phyloP scores from a whole-genome alignment of 163 green algal species.

The Smithsoniella earleae region DNA sequence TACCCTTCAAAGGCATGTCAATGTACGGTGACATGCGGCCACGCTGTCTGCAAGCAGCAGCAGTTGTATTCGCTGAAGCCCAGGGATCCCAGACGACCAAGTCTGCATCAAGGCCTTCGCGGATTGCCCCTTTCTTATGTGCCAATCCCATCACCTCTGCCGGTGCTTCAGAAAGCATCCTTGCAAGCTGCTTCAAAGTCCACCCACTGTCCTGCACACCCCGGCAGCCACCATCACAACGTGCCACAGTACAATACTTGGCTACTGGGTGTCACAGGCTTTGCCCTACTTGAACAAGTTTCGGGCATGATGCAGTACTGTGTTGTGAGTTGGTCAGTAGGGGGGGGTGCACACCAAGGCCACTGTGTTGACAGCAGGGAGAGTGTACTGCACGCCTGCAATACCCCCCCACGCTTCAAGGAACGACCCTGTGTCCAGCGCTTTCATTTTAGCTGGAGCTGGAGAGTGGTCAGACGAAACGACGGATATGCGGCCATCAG shows the following conservation, averaged over 20 bases:
- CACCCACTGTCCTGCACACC: conserved; percentile 33
- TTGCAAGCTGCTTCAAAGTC: conserved; percentile 37
- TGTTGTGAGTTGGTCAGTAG: too few relatives aligned
- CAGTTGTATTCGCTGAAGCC: conserved; percentile 50
- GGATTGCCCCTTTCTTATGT: conserved; percentile 57
- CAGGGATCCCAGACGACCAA: conserved; percentile 79
- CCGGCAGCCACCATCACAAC: conserved; percentile 42
- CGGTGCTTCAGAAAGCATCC: conserved; percentile 49
- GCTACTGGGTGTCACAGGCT: not conserved
- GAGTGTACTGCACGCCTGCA: conserved; percentile 71
- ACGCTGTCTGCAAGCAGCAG: conserved; percentile 41
- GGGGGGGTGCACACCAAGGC: conserved; percentile 19
- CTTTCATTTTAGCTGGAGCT: conserved; percentile 60
- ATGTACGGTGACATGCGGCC: conserved; percentile 62
- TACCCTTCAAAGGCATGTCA: conserved; percentile 49
- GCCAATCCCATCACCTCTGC: conserved; percentile 51
- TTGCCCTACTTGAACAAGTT: not conserved
- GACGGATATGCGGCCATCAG: conserved; percentile 56
- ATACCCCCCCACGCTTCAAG: conserved; percentile 87
- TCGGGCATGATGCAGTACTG: not conserved
- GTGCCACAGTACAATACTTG: not conserved
- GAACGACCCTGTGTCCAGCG: conserved; percentile 75
- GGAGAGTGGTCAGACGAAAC: conserved; percentile 87
- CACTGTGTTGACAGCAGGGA: conserved; percentile 51
- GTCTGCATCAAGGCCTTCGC: conserved; percentile 68